Base-by-base conservation (phyloP, 2,329 filamentous ascomycete species). In the Cercospora zeae-maydis region DNA sequence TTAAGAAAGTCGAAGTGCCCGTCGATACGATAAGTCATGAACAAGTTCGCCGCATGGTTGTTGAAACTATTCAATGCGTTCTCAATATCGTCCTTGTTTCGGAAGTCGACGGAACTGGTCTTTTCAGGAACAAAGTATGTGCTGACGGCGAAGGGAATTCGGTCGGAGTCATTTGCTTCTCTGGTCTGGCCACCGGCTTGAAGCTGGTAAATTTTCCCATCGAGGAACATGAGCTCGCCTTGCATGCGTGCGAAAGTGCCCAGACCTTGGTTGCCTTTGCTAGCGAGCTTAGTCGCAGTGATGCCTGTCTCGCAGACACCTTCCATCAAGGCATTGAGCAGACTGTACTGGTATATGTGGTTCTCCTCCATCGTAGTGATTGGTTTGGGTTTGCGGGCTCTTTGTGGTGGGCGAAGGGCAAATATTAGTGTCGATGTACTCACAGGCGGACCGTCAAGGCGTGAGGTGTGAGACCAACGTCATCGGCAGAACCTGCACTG, bases 261-360 rank as follows among this genome's bases (percentile, higher is more conserved):
- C 9, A 83, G 76, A 62, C 81, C 81, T 74, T 82, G 76, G 68
- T 81, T 81, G 56, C 81, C 81, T 67, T 81, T 77, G 42, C 74
- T 70, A 13, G 77, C 72, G 62, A 83, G 77, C 69, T 81, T 76
- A 42, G 79, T 75, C 53, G 78, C 80, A 56, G 78, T 71, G 62
- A 82, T 81, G 36, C 80, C 80, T 49, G 77, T 76, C 66, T 80
- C 77, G 62, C 77, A 78, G 39, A 80, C 73, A 14, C 78, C 79
- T 56, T 76, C 75, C 78, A 81, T 80, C 2, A 81, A 69, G 27
- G 78, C 78, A 59, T 76, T 78, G 56, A 80, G 71, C 4, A 80
- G 69, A 34, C 75, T 78, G 70, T 75, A 80, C 66, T 80, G 78
- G 69, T 79, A 80, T 42, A 79, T 75, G 62, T 78, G 73, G 63